These are phyloP conservation scores for Agaricales sp. DNA, from an alignment of 1,284 basidiomycete species.

Conservation along the genomic window DNA sequence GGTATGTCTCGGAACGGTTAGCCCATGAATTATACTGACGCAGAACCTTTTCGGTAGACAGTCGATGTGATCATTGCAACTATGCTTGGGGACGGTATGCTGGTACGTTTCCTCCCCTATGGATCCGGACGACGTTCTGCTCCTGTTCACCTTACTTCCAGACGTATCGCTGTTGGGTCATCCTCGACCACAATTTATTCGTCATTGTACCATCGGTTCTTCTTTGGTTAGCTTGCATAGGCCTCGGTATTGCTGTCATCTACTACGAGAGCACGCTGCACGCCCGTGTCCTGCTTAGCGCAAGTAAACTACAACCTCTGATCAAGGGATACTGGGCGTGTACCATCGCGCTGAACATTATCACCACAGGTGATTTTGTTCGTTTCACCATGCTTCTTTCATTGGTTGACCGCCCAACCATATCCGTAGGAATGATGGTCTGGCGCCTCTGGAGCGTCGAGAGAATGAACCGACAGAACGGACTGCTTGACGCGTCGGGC, in stretches of 20 bases:
- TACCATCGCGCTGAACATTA: conserved; percentile 7
- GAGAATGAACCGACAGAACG: neutral
- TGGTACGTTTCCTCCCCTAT: neutral
- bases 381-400: neutral
- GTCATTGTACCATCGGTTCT: conserved; percentile 4
- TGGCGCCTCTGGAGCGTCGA: conserved; percentile 8
- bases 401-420: no score
- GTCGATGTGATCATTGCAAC: neutral
- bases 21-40: neutral
- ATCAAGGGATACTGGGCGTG: conserved; percentile 5
- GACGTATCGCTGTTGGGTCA: conserved; percentile 8
- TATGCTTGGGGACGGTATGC: conserved; percentile 4
- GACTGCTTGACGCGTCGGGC: neutral
- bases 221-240: conserved; percentile 5
- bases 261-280: neutral
- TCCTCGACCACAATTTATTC: conserved; percentile 2
- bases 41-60: neutral
- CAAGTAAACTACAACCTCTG: neutral
- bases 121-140: neutral
- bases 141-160: neutral
- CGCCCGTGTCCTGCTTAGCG: neutral
- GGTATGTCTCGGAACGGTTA: neutral
- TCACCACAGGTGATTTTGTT: conserved; percentile 5
- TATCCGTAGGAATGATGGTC: conserved; percentile 4
- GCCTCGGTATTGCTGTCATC: neutral